Evolutionary conservation across 768 basidiomycete species (phyloP), one percentile per base, ranked within the genome.

Genomic region (Tubosaeta sp.): DNA sequence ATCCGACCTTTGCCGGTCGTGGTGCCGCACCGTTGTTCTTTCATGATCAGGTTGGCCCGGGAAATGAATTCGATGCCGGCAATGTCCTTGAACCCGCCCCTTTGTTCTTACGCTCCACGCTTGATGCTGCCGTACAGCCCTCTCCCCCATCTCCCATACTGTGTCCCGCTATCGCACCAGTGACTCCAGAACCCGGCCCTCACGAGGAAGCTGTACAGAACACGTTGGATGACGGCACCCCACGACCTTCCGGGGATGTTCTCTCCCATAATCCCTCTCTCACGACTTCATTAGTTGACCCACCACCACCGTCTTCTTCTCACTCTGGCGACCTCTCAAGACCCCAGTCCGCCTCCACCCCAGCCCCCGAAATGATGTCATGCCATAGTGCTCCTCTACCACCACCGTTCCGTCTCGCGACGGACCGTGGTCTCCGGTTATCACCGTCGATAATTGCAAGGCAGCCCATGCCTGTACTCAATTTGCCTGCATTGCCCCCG

Each of bases 401-500:
- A 19, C 56, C 62, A 13, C 59, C 62, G 4, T 63, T 65, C 43
- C 46, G 63, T 41, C 49, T 61, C 13, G 41, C 58, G 29, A 66
- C 71, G 3, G 66, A 71, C 52, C 74, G 74, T 46, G 68, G 72
- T 39, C 68, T 70, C 3, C 73, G 76, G 17, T 61, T 80, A 5
- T 74, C 76, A 7, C 79, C 79, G 5, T 73, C 77, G 1, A 66
- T 78, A 34, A 65, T 74, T 25, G 59, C 71, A n/a, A 70, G 78
- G 46, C 74, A 72, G 14, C 71, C 74, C 3, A 70, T 78, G 63
- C 77, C 82, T 3, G 58, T 81, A 43, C 61, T 77, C 16, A 76
- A 74, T 60, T 68, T 85, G 5, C 84, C 84, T 5, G 71, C 71
- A 17, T 65, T 82, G 12, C 75, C 76, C 11, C 39, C 19, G 7